Conservation (phyloP, 2,329 filamentous ascomycete genomes). For the Colletotrichum sp. region DNA sequence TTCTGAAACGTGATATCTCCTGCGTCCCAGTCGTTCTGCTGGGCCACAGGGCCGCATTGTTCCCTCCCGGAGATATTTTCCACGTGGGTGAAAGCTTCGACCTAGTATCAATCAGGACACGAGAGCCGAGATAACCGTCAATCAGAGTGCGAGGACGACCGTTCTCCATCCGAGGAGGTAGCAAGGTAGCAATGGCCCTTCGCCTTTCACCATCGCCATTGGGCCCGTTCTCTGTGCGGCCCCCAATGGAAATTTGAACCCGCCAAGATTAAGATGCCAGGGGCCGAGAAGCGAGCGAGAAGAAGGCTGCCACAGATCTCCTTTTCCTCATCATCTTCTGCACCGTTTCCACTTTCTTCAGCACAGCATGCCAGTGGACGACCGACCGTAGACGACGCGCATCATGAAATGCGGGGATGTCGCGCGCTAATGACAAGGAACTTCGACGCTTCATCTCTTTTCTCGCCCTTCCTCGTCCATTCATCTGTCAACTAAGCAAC, state of each 20-base stretch:
- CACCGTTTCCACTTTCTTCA: neutral
- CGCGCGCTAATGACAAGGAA: neutral
- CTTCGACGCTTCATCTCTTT: neutral
- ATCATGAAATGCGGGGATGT: neutral
- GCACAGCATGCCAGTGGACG: neutral
- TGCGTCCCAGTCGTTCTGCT: neutral
- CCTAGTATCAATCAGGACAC: constrained; percentile 4
- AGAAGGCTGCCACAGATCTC: neutral
- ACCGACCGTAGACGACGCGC: neutral
- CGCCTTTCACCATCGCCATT: neutral
- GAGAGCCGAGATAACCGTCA: constrained; percentile 2
- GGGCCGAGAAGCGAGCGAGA: neutral
- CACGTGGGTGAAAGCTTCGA: constrained; percentile 5
- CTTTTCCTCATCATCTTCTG: neutral
- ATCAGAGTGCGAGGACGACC: neutral
- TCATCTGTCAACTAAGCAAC: neutral
- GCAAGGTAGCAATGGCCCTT: neutral
- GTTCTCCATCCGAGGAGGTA: neutral
- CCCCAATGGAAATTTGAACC: neutral
- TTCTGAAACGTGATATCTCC: neutral
- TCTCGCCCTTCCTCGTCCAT: neutral
- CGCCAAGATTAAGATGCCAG: neutral
- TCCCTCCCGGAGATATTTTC: neutral
- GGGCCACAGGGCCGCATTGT: neutral
- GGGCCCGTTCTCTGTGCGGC: neutral